Evolutionary conservation across 169 alveolate genomes (phyloP).

Genomic region (Miamiensis avidus): DNA sequence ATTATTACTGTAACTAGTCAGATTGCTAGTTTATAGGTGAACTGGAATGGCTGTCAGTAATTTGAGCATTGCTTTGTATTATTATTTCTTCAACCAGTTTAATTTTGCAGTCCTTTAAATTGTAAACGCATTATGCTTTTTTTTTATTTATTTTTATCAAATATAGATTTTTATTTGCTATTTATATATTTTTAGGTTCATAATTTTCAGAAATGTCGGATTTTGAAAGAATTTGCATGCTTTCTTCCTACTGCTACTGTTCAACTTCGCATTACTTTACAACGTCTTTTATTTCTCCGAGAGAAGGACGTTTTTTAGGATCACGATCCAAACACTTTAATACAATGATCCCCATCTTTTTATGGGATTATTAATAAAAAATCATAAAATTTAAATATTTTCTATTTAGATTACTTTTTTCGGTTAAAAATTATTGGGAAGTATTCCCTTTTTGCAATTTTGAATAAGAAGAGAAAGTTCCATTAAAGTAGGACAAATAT

Average conservation of each 20-base stretch:
- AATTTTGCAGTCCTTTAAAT: neutral
- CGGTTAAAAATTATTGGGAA: slow-evolving; percentile 18
- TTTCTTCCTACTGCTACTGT: neutral
- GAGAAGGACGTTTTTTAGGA: slow-evolving; percentile 29
- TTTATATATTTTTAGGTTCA: neutral
- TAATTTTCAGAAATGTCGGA: neutral
- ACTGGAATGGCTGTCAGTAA: no score
- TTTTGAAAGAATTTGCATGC: neutral
- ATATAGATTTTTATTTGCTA: no score
- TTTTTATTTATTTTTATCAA: no score
- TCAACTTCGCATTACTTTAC: neutral
- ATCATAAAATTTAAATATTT: no score
- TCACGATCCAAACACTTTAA: slow-evolving; percentile 22
- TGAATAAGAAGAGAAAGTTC: slow-evolving; percentile 14
- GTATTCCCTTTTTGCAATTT: slow-evolving; percentile 30
- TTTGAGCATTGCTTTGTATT: no score
- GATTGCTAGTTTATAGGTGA: no score
- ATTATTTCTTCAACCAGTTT: neutral
- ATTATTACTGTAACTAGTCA: no score
- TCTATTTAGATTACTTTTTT: no score
- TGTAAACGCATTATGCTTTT: neutral
- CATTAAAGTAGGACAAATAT: slow-evolving; percentile 33
- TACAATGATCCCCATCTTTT: slow-evolving; percentile 18
- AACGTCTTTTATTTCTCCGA: slow-evolving; percentile 9
- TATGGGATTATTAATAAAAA: no score